Conservation (phyloP, 805 yeast species). For the Yamadazyma nakazawae region DNA sequence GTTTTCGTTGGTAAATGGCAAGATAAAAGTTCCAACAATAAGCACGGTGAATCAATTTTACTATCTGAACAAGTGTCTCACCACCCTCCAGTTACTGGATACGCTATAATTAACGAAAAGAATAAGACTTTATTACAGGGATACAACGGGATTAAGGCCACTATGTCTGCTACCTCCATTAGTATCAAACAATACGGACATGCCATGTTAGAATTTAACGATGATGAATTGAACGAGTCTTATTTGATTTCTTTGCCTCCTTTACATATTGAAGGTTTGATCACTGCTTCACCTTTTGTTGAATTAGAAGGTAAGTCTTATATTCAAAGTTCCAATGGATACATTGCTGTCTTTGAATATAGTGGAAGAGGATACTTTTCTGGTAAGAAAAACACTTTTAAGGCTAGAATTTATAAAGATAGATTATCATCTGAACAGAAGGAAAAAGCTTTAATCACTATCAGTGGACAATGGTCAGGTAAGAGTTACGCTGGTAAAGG, state of each 20-base stretch:
- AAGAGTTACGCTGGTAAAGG: constrained; percentile 63
- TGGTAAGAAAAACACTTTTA: constrained; percentile 91
- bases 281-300: constrained; percentile 89
- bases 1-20: constrained; percentile 87
- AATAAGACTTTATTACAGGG: constrained; percentile 75
- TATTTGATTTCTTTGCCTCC: constrained; percentile 90
- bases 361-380: constrained; percentile 93
- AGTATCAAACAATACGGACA: constrained; percentile 92
- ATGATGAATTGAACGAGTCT: constrained; percentile 57
- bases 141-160: constrained; percentile 83
- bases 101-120: constrained; percentile 71
- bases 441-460: constrained; percentile 70
- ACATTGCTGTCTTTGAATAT: constrained; percentile 68
- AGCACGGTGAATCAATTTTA: constrained; percentile 71
- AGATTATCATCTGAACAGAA: constrained; percentile 45
- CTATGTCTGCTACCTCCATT: constrained; percentile 73
- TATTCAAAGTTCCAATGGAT: constrained; percentile 81
- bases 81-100: constrained; percentile 98
- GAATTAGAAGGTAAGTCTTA: constrained; percentile 88
- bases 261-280: constrained; percentile 88
- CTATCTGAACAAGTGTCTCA: constrained; percentile 93
- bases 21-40: constrained; percentile 42
- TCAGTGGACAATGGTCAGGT: constrained; percentile 92
- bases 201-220: constrained; percentile 65
- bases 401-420: constrained; percentile 72